Conservation (phyloP, 495 filamentous ascomycete genomes). For the Aspergillus nanangensis region DNA sequence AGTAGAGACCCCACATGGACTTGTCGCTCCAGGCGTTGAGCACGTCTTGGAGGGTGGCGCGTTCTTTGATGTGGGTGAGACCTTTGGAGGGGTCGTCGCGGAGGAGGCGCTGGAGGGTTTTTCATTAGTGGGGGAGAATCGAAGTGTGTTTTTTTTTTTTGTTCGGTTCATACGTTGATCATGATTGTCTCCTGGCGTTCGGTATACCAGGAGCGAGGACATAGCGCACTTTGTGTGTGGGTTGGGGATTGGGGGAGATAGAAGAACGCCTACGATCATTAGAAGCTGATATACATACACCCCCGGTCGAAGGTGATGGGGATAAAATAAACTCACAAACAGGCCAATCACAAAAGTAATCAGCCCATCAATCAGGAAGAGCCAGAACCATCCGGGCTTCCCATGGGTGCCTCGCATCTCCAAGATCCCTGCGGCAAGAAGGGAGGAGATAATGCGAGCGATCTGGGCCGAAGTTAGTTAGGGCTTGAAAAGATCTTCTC, state of each 20-base stretch:
- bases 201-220: conserved; percentile 47
- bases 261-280: conserved; percentile 13
- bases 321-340: conserved; percentile 13
- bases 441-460: conserved; percentile 46
- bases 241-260: conserved; percentile 44
- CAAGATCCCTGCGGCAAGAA: conserved; percentile 49
- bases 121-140: not conserved
- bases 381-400: conserved; percentile 50
- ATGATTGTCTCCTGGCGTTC: conserved; percentile 49
- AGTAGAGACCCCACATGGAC: conserved; percentile 40
- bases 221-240: conserved; percentile 47
- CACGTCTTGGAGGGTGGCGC: conserved; percentile 25
- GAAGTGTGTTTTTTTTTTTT: no score
- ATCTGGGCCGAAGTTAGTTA: conserved; percentile 7
- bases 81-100: conserved; percentile 55
- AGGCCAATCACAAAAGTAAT: conserved; percentile 28
- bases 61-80: conserved; percentile 25
- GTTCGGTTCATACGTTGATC: conserved; percentile 27
- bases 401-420: conserved; percentile 45
- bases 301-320: no score
- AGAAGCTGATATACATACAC: conserved; percentile 4
- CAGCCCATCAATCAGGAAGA: conserved; percentile 42
- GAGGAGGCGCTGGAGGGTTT: conserved; percentile 25
- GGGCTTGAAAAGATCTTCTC: not conserved
- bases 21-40: conserved; percentile 25